phyloP scores from a whole-genome alignment of 371 early-diverging fungal species.

The Circinella minor region DNA sequence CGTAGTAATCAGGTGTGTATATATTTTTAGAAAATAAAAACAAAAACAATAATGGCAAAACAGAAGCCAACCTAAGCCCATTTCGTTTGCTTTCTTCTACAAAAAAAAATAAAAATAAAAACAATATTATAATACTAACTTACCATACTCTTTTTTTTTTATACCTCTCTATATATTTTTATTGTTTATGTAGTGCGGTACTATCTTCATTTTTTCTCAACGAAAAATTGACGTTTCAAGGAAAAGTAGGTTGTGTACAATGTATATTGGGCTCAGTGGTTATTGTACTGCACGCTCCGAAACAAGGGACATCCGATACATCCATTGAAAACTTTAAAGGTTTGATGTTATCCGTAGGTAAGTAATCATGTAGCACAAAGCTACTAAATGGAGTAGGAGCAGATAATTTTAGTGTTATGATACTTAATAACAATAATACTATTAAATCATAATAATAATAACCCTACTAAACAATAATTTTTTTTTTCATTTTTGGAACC shows the following conservation, averaged over 20 bases:
- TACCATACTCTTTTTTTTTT: background rate
- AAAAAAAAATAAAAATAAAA: no score
- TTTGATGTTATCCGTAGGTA: slow-evolving; percentile 76
- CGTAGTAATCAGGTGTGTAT: slow-evolving; percentile 60
- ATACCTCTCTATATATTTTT: no score
- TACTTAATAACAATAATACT: background rate
- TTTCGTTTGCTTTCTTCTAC: background rate
- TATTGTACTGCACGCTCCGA: slow-evolving; percentile 93
- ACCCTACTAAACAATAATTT: background rate
- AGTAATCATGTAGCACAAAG: slow-evolving; percentile 10
- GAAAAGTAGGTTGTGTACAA: slow-evolving; percentile 90
- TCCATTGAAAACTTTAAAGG: slow-evolving; percentile 82
- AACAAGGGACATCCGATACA: slow-evolving; percentile 73
- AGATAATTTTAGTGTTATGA: no score
- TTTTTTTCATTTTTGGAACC: no score
- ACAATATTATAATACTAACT: no score
- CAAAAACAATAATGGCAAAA: no score
- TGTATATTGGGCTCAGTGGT: slow-evolving; percentile 91
- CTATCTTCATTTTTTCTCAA: slow-evolving; percentile 90
- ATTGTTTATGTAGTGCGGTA: slow-evolving; percentile 67
- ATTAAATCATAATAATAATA: background rate
- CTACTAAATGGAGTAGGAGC: background rate
- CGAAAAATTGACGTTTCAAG: slow-evolving; percentile 82
- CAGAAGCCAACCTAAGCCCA: background rate
- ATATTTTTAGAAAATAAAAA: slow-evolving; percentile 1